phyloP scores from a whole-genome alignment of 2,329 filamentous ascomycete species.

The Aspergillus tanneri region DNA sequence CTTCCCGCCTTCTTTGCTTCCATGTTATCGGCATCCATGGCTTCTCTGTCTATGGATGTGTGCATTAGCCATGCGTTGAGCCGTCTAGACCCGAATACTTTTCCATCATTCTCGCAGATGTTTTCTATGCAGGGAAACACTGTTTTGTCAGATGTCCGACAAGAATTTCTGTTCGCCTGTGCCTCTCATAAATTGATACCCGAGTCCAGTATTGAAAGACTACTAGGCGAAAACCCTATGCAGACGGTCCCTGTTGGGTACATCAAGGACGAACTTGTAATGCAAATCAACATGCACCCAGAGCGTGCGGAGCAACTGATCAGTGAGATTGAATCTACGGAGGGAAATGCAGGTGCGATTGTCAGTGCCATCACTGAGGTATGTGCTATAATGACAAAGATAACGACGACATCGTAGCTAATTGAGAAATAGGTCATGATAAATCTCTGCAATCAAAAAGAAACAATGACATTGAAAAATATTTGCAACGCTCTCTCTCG shows the following conservation, averaged over 20 bases:
- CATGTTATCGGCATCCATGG: conserved; percentile 58
- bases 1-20: conserved; percentile 62
- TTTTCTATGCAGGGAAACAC: conserved; percentile 61
- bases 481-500: conserved; percentile 59
- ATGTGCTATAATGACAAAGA: conserved; percentile 22
- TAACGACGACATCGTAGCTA: background rate
- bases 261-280: conserved; percentile 73
- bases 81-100: conserved; percentile 61
- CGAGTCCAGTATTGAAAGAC: conserved; percentile 70
- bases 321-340: conserved; percentile 80
- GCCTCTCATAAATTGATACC: conserved; percentile 82
- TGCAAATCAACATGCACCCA: conserved; percentile 73
- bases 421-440: conserved; percentile 47
- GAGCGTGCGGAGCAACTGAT: conserved; percentile 74
- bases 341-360: conserved; percentile 86
- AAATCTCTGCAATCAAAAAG: conserved; percentile 58
- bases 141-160: conserved; percentile 65
- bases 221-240: conserved; percentile 82
- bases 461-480: conserved; percentile 62
- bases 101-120: conserved; percentile 64
- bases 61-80: conserved; percentile 66
- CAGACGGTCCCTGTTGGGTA: conserved; percentile 73
- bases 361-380: conserved; percentile 74
- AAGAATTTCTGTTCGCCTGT: conserved; percentile 87
- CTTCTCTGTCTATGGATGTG: conserved; percentile 60